Percentiles rank a stretch among this genome's conserved stretches.
Conservation (phyloP, 179 eudicot species). For the Silene vulgaris region DNA sequence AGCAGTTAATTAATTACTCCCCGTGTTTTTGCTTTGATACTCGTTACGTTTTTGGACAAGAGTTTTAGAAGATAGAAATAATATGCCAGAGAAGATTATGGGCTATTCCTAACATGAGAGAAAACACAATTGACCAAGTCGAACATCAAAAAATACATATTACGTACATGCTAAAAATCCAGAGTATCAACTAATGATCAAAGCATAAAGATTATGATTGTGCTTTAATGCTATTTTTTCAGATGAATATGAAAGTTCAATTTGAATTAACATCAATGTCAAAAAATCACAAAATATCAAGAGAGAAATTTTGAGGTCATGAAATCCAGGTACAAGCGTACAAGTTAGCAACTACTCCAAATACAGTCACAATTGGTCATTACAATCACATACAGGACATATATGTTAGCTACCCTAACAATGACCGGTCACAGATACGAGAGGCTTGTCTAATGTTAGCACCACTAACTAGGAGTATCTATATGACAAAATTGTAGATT, state of each 20-base stretch:
- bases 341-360: background rate
- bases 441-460: background rate
- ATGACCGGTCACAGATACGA: background rate
- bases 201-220: no score
- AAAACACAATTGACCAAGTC: no score
- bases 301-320: background rate
- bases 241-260: background rate
- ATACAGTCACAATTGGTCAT: background rate
- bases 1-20: no score
- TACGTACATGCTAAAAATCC: no score
- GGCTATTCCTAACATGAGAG: no score
- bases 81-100: no score
- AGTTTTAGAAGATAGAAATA: no score
- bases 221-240: no score
- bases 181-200: no score
- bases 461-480: background rate
- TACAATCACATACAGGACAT: conserved; percentile 1
- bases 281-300: background rate
- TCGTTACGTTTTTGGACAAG: no score
- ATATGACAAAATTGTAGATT: background rate
- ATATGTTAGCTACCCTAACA: background rate
- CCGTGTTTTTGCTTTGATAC: no score
- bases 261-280: background rate
- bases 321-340: background rate
- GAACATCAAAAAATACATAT: no score